Evolutionary conservation across 2,329 filamentous ascomycete genomes (phyloP).

Genomic region (Ophiocordyceps camponoti-leonardi): DNA sequence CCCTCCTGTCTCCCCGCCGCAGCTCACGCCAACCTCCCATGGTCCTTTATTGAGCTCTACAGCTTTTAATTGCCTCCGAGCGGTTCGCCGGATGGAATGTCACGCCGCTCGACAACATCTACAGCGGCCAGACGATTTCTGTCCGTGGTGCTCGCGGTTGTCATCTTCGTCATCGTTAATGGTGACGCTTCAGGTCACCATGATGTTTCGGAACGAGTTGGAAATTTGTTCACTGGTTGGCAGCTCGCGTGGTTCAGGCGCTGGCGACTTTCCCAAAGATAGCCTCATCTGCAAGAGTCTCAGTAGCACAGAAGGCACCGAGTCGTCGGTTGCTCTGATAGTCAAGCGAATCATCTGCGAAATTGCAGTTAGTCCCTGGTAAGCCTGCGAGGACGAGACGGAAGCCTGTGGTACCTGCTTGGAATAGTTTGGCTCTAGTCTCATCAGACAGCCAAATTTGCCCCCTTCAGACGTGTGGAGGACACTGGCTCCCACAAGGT

Average conservation of each 20-base stretch:
- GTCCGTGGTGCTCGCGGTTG: not conserved
- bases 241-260: constrained; percentile 19
- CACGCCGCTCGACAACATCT: not conserved
- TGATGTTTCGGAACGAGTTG: constrained; percentile 36
- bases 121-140: not conserved
- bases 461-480: constrained; percentile 66
- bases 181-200: constrained; percentile 23
- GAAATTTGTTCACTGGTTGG: constrained; percentile 33
- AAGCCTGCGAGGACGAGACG: constrained; percentile 2
- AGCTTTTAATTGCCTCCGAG: not conserved
- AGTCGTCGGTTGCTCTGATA: constrained; percentile 83
- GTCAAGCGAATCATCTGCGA: constrained; percentile 85
- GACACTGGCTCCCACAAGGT: constrained; percentile 83
- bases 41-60: no score
- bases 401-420: constrained; percentile 53
- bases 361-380: not conserved
- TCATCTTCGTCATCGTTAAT: not conserved
- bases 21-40: not conserved
- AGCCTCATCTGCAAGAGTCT: constrained; percentile 80
- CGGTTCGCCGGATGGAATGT: not conserved
- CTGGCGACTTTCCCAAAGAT: constrained; percentile 30
- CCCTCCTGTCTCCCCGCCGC: not conserved
- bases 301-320: constrained; percentile 61
- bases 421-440: constrained; percentile 85
- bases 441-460: constrained; percentile 85